Conservation (phyloP, 495 filamentous ascomycete species). For the Copromyces sp. region DNA sequence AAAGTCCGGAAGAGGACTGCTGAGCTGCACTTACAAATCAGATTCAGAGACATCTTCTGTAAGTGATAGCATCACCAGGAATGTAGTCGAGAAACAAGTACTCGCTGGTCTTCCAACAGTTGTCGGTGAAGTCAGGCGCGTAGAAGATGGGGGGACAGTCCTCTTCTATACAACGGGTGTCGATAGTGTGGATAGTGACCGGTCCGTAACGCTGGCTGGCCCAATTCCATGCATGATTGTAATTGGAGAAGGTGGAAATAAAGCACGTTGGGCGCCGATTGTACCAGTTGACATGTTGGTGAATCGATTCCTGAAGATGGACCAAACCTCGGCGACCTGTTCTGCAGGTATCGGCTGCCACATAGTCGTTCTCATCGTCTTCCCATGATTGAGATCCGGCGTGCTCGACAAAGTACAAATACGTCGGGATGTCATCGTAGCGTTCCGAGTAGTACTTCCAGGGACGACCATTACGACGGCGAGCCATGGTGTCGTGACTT, state of each 20-base stretch:
- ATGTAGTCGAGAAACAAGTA: neutral
- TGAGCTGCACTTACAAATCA: neutral
- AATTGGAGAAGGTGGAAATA: neutral
- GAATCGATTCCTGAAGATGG: neutral
- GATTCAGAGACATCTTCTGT: neutral
- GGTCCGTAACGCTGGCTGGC: neutral
- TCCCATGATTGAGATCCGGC: neutral
- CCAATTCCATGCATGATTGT: neutral
- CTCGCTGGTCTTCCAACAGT: neutral
- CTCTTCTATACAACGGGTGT: neutral
- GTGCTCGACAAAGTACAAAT: neutral
- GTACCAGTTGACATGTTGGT: neutral
- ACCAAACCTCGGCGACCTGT: neutral
- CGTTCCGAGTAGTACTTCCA: neutral
- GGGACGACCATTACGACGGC: neutral
- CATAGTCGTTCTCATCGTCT: neutral
- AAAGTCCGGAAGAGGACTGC: too few relatives aligned
- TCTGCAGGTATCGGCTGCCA: neutral
- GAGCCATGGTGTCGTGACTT: neutral
- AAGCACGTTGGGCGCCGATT: neutral
- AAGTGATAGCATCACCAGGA: neutral
- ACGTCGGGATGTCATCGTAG: neutral
- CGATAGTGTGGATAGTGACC: neutral
- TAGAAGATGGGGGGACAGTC: neutral
- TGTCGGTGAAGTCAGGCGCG: neutral